Conservation (phyloP, 2,329 filamentous ascomycete species). For the Botrytis aclada region DNA sequence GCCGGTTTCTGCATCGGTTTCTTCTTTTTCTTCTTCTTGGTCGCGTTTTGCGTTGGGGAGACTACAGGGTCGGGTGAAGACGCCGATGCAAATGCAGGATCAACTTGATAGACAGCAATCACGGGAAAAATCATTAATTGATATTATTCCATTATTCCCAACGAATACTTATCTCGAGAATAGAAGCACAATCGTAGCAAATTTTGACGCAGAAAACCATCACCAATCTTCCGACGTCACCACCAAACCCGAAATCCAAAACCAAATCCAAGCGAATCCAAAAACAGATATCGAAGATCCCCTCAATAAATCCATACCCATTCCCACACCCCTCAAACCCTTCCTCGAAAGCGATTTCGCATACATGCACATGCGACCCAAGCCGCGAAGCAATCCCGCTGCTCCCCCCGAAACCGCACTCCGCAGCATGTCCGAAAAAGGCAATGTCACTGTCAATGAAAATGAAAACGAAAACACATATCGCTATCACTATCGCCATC, state of each 20-base stretch:
- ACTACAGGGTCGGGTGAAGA: too few relatives aligned
- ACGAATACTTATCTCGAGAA: too few relatives aligned
- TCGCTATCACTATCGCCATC: background rate
- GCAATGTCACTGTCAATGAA: too few relatives aligned
- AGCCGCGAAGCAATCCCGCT: rapidly evolving
- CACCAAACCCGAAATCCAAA: background rate
- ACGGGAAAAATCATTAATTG: too few relatives aligned
- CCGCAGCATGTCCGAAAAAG: rapidly evolving
- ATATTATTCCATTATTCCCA: too few relatives aligned
- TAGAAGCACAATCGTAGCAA: too few relatives aligned
- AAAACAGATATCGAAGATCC: background rate
- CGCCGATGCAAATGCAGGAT: too few relatives aligned
- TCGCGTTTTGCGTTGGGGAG: too few relatives aligned
- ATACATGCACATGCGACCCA: background rate
- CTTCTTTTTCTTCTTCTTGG: too few relatives aligned
- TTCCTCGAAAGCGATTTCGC: background rate
- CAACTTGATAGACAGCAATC: too few relatives aligned
- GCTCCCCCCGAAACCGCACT: background rate
- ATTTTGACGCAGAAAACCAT: too few relatives aligned
- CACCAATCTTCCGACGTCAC: too few relatives aligned
- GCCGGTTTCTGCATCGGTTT: background rate
- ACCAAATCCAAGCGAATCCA: background rate
- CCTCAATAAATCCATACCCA: background rate
- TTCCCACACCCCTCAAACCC: background rate
- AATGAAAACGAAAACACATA: background rate